These are phyloP conservation scores for Clausena lansium DNA, from an alignment of 345 rosid genomes.

Conservation along the genomic window DNA sequence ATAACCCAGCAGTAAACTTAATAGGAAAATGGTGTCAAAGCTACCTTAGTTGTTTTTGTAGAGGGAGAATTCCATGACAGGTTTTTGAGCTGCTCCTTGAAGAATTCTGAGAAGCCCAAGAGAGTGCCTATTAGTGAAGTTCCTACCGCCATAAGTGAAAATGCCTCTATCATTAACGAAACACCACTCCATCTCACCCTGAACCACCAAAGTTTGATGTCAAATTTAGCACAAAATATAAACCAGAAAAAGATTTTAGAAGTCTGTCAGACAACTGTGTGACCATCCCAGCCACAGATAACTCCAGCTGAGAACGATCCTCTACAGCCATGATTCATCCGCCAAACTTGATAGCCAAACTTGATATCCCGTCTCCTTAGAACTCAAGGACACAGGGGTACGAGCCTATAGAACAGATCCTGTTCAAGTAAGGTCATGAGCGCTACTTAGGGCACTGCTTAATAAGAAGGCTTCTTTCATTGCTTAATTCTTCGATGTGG, in stretches of 20 bases:
- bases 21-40: background rate
- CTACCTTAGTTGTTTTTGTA: slow-evolving; percentile 20
- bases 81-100: slow-evolving; percentile 54
- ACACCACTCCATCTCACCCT: slow-evolving; percentile 58
- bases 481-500: background rate
- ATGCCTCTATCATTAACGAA: slow-evolving; percentile 55
- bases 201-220: slow-evolving; percentile 10
- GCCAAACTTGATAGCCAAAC: no score
- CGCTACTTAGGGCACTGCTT: rapidly evolving
- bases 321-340: background rate
- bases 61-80: slow-evolving; percentile 12
- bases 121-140: slow-evolving; percentile 60
- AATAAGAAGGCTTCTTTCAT: background rate
- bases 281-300: background rate
- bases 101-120: slow-evolving; percentile 61
- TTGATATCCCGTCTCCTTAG: background rate
- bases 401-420: background rate
- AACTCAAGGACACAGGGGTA: background rate
- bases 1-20: no score
- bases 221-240: background rate
- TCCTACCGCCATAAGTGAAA: slow-evolving; percentile 63
- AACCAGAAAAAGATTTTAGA: background rate
- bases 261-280: background rate
- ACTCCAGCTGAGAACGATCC: background rate
- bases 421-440: background rate